Evolutionary conservation across 2,329 filamentous ascomycete species (phyloP), one percentile per base, ranked within the genome.

Genomic region (Parafenestella ontariensis): DNA sequence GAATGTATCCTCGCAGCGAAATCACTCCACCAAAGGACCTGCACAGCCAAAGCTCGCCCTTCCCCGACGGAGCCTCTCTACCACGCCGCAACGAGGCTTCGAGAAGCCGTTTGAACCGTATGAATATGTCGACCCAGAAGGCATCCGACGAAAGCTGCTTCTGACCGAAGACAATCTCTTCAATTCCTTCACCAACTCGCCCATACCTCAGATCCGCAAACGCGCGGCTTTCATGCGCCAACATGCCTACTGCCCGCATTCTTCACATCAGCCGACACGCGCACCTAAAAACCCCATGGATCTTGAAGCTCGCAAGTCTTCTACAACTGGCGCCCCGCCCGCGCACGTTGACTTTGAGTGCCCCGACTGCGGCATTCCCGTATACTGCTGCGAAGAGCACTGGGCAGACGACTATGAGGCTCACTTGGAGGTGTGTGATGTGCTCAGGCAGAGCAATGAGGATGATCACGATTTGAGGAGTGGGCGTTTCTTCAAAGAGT

Each of bases 391-490:
- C 65, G 90, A 97, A 76, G 89, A 92, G 65, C 95, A 99, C 75
- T 98, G 94, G 90, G 92, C 90, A 73, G 92, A 96, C 66, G 92
- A 98, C 75, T 99, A 96, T 71, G 94, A 98, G 77, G 85, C 88
- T 17, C 95, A 99, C 76, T 76, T 99, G 56, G 86, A 97, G 71
- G 88, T 99, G 31, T 99, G 95, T 76, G 94, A 99, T 69, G 90
- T 90, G 0, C 80, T 99, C 52, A 84, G 89, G 62, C 89, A 98
- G 77, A 94, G 96, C 77, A 99, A 99, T 66, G 95, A 99, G 78
- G 95, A 99, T 71, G 95, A 99, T 66, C 96, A 99, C 72, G 95
- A 99, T 75, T 78, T 99, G 63, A 84, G 90, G 46, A 96, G 92
- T 17, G 95, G 95, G 3, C 86, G 95, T 24, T 89, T 92, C 76